These are phyloP conservation scores for Leucosporidium yakuticum DNA, from an alignment of 768 basidiomycete genomes.

Conservation along the genomic window DNA sequence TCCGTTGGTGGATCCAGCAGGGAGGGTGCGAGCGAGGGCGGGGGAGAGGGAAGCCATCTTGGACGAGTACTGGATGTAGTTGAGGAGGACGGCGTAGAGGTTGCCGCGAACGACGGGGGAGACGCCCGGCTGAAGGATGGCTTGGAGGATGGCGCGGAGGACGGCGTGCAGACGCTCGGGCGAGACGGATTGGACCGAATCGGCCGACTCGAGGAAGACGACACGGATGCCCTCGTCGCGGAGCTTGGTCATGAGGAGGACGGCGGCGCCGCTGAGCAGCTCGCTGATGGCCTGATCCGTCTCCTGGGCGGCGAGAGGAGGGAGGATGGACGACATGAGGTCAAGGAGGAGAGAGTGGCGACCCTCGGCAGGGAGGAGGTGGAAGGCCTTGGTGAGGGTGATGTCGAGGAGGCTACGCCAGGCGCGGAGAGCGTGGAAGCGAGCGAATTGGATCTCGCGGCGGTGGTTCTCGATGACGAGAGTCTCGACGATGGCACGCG, in stretches of 20 bases:
- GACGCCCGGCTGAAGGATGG: slow-evolving; percentile 66
- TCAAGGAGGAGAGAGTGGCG: slow-evolving; percentile 88
- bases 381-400: slow-evolving; percentile 77
- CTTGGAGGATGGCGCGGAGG: slow-evolving; percentile 66
- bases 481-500: slow-evolving; percentile 69
- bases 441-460: slow-evolving; percentile 67
- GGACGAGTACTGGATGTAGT: slow-evolving; percentile 63
- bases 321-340: slow-evolving; percentile 72
- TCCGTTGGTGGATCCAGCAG: slow-evolving; percentile 2
- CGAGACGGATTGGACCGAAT: slow-evolving; percentile 45
- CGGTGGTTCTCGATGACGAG: slow-evolving; percentile 83
- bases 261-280: slow-evolving; percentile 71
- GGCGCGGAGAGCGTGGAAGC: slow-evolving; percentile 64
- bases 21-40: slow-evolving; percentile 17
- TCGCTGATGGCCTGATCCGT: slow-evolving; percentile 67
- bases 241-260: slow-evolving; percentile 81
- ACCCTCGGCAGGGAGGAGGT: slow-evolving; percentile 69
- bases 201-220: slow-evolving; percentile 54
- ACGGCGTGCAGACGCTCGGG: slow-evolving; percentile 71
- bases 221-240: slow-evolving; percentile 51
- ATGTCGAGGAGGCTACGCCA: slow-evolving; percentile 83
- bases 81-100: slow-evolving; percentile 83
- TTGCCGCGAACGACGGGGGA: slow-evolving; percentile 86
- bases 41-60: slow-evolving; percentile 41
- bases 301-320: slow-evolving; percentile 59